phyloP scores from a whole-genome alignment of 768 basidiomycete genomes.

The Mycena crocata region DNA sequence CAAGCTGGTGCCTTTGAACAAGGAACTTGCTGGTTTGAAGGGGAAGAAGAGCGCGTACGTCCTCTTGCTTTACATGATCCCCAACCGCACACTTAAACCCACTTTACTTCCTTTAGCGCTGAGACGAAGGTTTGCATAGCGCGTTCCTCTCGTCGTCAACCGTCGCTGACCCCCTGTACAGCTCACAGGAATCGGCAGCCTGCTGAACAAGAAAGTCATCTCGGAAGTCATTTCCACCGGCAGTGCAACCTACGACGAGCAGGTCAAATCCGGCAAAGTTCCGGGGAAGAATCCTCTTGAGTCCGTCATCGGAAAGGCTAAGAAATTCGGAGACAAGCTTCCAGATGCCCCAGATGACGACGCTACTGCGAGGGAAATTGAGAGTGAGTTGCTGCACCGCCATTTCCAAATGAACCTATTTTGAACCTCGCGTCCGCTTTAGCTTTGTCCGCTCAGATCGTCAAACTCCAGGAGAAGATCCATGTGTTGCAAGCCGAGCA shows the following conservation, averaged over 20 bases:
- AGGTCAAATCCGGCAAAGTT: not conserved
- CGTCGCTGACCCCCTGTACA: not conserved
- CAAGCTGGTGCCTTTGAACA: not conserved
- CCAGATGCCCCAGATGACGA: not conserved
- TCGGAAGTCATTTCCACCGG: not conserved
- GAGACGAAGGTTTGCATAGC: not conserved
- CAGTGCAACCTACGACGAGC: not conserved
- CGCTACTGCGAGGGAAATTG: not conserved
- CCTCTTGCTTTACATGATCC: not conserved
- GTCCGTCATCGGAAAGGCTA: not conserved
- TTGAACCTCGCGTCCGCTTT: not conserved
- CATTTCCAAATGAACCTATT: not conserved
- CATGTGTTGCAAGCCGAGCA: not conserved
- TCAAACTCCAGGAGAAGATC: not conserved
- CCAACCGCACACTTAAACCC: not conserved
- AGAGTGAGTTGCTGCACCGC: not conserved
- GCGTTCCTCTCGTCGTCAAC: not conserved
- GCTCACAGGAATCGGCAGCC: not conserved
- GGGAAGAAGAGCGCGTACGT: not conserved
- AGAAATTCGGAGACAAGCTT: not conserved
- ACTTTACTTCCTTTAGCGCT: not conserved
- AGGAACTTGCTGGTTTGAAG: not conserved
- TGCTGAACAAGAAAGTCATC: not conserved
- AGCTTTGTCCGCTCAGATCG: not conserved
- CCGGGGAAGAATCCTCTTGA: not conserved